phyloP scores from a whole-genome alignment of 1,139 yeast genomes.

The Scheffersomyces lignicola region DNA sequence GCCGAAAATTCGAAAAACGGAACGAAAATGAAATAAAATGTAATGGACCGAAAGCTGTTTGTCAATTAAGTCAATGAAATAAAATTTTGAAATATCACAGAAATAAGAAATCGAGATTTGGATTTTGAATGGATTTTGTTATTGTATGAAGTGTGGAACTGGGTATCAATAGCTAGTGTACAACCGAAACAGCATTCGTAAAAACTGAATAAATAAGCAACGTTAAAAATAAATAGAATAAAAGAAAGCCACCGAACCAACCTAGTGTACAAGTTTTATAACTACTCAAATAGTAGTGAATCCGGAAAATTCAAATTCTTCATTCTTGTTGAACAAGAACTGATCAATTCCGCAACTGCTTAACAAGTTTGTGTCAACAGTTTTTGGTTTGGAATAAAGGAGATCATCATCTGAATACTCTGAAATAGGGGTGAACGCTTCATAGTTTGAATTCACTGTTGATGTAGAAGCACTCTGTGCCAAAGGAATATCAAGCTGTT shows the following conservation, averaged over 20 bases:
- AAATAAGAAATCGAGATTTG: too few species aligned
- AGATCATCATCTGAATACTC: conserved; percentile 22
- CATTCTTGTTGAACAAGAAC: conserved; percentile 25
- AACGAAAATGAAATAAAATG: conserved; percentile 1
- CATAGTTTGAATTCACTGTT: conserved; percentile 4
- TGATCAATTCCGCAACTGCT: conserved; percentile 23
- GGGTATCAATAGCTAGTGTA: conserved; percentile 4
- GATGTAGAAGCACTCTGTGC: conserved; percentile 3
- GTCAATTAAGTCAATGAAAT: too few species aligned
- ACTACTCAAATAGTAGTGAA: conserved; percentile 26
- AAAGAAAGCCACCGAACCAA: not conserved
- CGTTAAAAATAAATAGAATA: conserved; percentile 1
- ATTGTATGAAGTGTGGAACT: too few species aligned
- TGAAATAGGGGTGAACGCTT: conserved; percentile 22
- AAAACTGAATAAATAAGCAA: not conserved
- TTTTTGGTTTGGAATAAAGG: conserved; percentile 10
- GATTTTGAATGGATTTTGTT: too few species aligned
- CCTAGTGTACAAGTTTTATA: conserved; percentile 1
- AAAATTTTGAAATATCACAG: not conserved
- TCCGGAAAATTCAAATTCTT: conserved; percentile 32
- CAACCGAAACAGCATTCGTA: not conserved
- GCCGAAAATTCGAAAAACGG: conserved; percentile 4
- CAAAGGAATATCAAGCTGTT: conserved; percentile 23
- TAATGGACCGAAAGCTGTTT: too few species aligned
- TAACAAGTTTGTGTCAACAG: conserved; percentile 11